A percentile compares a stretch with the other conserved stretches of the same genome.
phyloP scores from a whole-genome alignment of 2,329 filamentous ascomycete genomes.

The Fusarium redolens region DNA sequence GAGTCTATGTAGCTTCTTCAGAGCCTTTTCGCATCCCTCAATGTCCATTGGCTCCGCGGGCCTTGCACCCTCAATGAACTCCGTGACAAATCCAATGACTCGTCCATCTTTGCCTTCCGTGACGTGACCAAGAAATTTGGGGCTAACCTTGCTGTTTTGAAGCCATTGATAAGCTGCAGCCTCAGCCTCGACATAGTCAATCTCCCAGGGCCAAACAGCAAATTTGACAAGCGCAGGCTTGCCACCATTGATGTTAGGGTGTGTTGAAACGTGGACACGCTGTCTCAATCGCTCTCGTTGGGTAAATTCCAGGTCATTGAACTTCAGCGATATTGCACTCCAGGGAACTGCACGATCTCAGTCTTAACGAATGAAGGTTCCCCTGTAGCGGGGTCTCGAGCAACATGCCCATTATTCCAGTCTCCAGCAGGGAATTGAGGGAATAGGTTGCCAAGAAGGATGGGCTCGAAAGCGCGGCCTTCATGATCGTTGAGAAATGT shows the following conservation, averaged over 20 bases:
- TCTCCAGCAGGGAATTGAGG: conserved; percentile 44
- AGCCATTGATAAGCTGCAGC: conserved; percentile 46
- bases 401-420: conserved; percentile 40
- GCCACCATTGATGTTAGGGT: conserved; percentile 34
- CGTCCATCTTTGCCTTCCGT: conserved; percentile 41
- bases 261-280: conserved; percentile 40
- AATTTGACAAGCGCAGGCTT: conserved; percentile 44
- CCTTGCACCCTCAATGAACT: conserved; percentile 40
- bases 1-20: conserved; percentile 41
- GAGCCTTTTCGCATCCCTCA: conserved; percentile 37
- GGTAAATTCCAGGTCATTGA: conserved; percentile 44
- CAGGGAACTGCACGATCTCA: conserved; percentile 32
- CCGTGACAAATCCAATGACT: conserved; percentile 44
- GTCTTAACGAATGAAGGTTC: conserved; percentile 33
- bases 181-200: conserved; percentile 39
- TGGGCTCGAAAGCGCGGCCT: conserved; percentile 44
- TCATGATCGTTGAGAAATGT: conserved; percentile 37
- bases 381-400: conserved; percentile 32
- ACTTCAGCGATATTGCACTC: conserved; percentile 31
- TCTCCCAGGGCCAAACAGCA: conserved; percentile 45
- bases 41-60: conserved; percentile 38
- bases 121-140: conserved; percentile 47
- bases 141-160: conserved; percentile 36
- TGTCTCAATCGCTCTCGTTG: conserved; percentile 37
- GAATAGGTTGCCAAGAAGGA: conserved; percentile 41